Base-by-base conservation (phyloP, 1,284 basidiomycete species). In the Singerocomus rubriflavus region DNA sequence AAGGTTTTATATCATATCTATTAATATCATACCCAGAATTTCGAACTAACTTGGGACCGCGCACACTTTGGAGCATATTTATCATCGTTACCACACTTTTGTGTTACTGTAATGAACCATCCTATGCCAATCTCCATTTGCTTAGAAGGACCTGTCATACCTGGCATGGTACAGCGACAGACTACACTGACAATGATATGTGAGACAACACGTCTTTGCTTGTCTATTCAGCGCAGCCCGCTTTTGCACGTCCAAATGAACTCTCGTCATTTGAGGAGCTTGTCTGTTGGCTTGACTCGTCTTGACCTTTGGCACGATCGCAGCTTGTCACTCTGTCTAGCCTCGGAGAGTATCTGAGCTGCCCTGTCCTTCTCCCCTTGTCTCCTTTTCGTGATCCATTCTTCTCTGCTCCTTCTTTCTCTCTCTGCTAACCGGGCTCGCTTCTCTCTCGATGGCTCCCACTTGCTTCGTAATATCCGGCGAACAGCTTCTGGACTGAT, bases 401-500 rank as follows among this genome's bases (percentile, higher is more conserved):
- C 73, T 71, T 69, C 69, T 64, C 71, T 74, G 48, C 58, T 57
- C 60, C 69, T 67, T 66, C 82, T 77, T 71, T 91, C 86, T 59
- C 75, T 77, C 64, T 78, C 77, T 55, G 75, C 72, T 59, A 87
- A 53, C 60, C 73, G 73, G 39, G 68, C 73, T 58, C 76, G 76
- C 72, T 80, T 74, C 64, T 82, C 81, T 58, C 71, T 73, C 51
- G 77, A 73, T 37, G 88, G 87, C 63, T 79, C 73, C 85, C 89
- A 96, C 59, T 79, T 84, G 71, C 87, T 90, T 71, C 82, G 85
- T 62, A 96, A 71, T 54, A 97, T 92, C 56, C 93, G 76, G 55
- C 85, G 75, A 37, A 96, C 87, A 9, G 90, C 92, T 73, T 97
- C 94, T 39, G 88, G 83, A 62, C 85, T 90, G 64, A 96, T 82